phyloP scores from a whole-genome alignment of 768 basidiomycete genomes.

The Tephrocybe sp. region DNA sequence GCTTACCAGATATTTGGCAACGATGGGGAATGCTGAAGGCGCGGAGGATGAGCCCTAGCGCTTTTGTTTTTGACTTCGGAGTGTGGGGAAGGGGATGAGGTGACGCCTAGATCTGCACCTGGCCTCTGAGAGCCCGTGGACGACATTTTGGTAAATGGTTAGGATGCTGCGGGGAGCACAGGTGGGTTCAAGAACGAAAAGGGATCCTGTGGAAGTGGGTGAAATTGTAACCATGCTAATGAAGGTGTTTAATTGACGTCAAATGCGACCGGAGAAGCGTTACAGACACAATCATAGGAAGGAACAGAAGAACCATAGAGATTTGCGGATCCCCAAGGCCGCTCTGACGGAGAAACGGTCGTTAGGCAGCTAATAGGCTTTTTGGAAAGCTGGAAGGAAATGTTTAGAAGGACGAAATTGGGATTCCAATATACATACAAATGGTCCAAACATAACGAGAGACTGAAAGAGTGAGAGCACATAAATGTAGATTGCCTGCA shows the following conservation, averaged over 20 bases:
- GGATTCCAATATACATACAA: neutral
- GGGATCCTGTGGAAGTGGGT: conserved; percentile 27
- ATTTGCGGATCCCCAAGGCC: conserved; percentile 44
- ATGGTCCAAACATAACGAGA: neutral
- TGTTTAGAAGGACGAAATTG: conserved; percentile 1
- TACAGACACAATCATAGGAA: conserved; percentile 26
- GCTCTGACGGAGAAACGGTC: conserved; percentile 37
- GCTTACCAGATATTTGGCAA: conserved; percentile 68
- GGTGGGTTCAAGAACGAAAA: conserved; percentile 29
- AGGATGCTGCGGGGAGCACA: conserved; percentile 35
- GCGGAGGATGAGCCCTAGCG: conserved; percentile 37
- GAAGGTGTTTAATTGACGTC: conserved; percentile 48
- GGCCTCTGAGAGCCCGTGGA: conserved; percentile 20
- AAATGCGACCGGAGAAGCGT: conserved; percentile 34
- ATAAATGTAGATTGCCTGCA: too few species aligned
- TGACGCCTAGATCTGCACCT: conserved; percentile 27
- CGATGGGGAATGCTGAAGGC: conserved; percentile 65
- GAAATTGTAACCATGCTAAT: conserved; percentile 32
- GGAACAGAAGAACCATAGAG: conserved; percentile 31
- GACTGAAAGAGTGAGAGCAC: too few species aligned
- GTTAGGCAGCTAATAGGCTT: conserved; percentile 36
- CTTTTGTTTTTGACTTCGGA: conserved; percentile 14
- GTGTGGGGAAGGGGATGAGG: conserved; percentile 18
- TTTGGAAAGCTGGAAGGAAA: conserved; percentile 17
- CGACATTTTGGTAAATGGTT: conserved; percentile 29